Base-by-base conservation (phyloP, 352 stramenopile species). In the Heterotrichella gracilis region DNA sequence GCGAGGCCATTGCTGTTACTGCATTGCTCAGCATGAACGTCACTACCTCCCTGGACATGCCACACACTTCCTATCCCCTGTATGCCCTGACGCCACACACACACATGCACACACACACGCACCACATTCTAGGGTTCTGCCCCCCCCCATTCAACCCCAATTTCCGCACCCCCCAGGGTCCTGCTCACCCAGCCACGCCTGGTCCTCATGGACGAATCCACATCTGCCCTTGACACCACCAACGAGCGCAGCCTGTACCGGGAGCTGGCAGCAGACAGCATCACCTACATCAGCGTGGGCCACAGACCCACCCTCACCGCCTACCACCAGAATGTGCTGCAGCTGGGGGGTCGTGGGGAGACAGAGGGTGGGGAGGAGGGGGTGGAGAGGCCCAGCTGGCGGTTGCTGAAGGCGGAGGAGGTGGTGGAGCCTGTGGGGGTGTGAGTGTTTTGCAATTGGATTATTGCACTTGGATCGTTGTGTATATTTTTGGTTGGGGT, bases 231-330 rank as follows among this genome's bases (percentile, higher is more conserved):
- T 2, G 69, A 72, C 22, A 14, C 22, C 13, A 25, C 41, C 0
- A 40, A n/a, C 22, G 69, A 72, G 25, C 20, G 1, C 0, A 19
- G 25, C 3, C 84, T 88, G 80, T 87, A 88, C 71, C 74, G 69
- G 22, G 39, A 84, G 14, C 69, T 87, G 25, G 73, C 76, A 66
- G 53, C 78, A 13, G 75, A 78, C 40, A 74, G 71, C 42, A n/a
- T 74, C 0, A 73, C 72, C 0, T 76, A 41, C 25, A 25, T 78
- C 13, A 75, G 69, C 67, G 75, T 78, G 3, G 75, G 75, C 9
- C 75, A 78, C 69, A 68, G 75, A 17, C 73, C 74, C n/a, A 74
- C 63, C 4, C 64, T 78, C 32, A 20, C 72, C 9, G 22, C 17
- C 1, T 76, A 70, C 41, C 75, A 78, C 68, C 68, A 39, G 2